Percentiles rank a stretch among this genome's conserved stretches.
Evolutionary conservation across 345 rosid genomes (phyloP).

Genomic region (Kernera saxatilis): DNA sequence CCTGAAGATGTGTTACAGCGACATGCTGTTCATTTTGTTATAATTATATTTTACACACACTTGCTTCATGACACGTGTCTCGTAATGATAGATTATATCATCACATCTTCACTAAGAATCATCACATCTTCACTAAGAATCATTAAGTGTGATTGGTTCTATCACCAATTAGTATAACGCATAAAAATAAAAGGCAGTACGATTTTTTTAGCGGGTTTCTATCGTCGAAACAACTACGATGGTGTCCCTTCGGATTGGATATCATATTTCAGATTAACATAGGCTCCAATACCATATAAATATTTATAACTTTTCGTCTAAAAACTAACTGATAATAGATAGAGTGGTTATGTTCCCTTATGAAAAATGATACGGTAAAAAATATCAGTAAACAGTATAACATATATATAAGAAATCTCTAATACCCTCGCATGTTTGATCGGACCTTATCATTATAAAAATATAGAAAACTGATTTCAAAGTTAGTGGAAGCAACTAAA

Average conservation of each 20-base stretch:
- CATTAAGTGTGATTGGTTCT: conserved; percentile 14
- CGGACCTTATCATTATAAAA: neutral
- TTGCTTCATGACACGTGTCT: conserved; percentile 24
- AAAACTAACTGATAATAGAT: neutral
- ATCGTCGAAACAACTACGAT: too few relatives aligned
- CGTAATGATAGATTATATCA: neutral
- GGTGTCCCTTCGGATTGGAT: too few relatives aligned
- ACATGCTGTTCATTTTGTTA: conserved; percentile 11
- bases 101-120: neutral
- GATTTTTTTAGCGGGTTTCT: too few relatives aligned
- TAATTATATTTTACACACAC: conserved; percentile 8
- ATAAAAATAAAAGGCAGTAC: too few relatives aligned
- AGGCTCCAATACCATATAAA: neutral
- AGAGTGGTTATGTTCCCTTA: neutral
- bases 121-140: neutral
- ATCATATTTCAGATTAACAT: neutral
- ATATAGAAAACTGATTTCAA: conserved; percentile 4
- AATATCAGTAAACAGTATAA: neutral
- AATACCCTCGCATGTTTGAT: conserved; percentile 9
- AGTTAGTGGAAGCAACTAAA: conserved; percentile 16
- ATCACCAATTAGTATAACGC: neutral
- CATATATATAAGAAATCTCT: neutral
- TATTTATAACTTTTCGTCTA: neutral
- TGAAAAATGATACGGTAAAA: neutral
- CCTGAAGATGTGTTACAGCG: neutral